Conservation (phyloP, 495 filamentous ascomycete genomes). For the Penicillium lagena region DNA sequence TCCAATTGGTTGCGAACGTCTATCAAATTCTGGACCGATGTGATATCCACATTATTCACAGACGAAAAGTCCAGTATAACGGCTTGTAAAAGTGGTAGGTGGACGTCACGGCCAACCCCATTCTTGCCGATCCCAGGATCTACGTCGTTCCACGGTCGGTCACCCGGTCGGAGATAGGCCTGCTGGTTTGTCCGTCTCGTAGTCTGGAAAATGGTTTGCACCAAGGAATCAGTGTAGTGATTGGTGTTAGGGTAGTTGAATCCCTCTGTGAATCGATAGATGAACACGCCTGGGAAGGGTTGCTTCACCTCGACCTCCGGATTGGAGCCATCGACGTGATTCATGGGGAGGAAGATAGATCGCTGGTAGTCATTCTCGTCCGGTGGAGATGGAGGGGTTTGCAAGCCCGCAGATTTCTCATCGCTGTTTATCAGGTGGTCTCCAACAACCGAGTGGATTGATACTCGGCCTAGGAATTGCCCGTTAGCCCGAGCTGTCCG, state of each 20-base stretch:
- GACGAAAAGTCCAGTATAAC: conserved; percentile 93
- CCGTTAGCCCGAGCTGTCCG: conserved; percentile 79
- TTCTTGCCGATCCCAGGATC: conserved; percentile 60
- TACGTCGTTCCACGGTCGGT: conserved; percentile 95
- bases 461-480: conserved; percentile 81
- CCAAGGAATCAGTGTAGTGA: conserved; percentile 81
- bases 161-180: conserved; percentile 59
- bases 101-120: conserved; percentile 26
- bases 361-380: conserved; percentile 34
- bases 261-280: conserved; percentile 94
- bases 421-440: conserved; percentile 69
- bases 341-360: conserved; percentile 83
- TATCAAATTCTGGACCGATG: conserved; percentile 89
- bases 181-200: conserved; percentile 76
- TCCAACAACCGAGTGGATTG: conserved; percentile 83
- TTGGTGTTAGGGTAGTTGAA: conserved; percentile 95
- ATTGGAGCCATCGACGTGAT: conserved; percentile 85
- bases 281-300: conserved; percentile 92
- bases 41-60: conserved; percentile 95
- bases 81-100: conserved; percentile 75
- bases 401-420: conserved; percentile 49
- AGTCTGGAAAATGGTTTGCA: conserved; percentile 61
- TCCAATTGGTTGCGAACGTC: conserved; percentile 98
- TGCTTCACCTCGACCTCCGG: conserved; percentile 70
- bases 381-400: conserved; percentile 21